A percentile compares a stretch with the other conserved stretches of the same genome.
phyloP scores from a whole-genome alignment of 2,329 filamentous ascomycete genomes.

The Pestalotiopsis sp. region DNA sequence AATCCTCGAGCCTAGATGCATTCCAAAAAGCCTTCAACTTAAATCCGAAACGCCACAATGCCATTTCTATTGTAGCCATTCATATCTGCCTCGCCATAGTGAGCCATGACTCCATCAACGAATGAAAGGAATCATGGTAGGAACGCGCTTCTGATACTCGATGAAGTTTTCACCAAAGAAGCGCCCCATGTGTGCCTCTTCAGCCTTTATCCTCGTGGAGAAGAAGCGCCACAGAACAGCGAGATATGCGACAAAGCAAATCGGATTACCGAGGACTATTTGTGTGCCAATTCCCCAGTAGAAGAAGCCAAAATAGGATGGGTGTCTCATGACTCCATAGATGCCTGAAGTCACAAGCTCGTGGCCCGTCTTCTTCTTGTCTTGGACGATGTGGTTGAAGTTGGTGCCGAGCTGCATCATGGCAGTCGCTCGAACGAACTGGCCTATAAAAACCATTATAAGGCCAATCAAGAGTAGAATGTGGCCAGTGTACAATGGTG shows the following conservation, averaged over 20 bases:
- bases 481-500: constrained; percentile 45
- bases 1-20: not conserved
- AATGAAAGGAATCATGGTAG: constrained; percentile 82
- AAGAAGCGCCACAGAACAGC: constrained; percentile 88
- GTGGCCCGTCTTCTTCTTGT: constrained; percentile 68
- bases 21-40: not conserved
- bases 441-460: constrained; percentile 67
- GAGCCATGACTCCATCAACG: constrained; percentile 16
- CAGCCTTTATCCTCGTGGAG: constrained; percentile 68
- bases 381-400: constrained; percentile 89
- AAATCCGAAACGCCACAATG: not conserved
- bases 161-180: constrained; percentile 89
- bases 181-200: constrained; percentile 75
- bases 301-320: constrained; percentile 97
- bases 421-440: constrained; percentile 75
- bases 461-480: constrained; percentile 61
- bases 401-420: constrained; percentile 89
- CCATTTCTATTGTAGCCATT: not conserved
- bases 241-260: constrained; percentile 77
- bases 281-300: constrained; percentile 98
- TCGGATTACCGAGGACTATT: constrained; percentile 79
- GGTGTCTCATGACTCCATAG: constrained; percentile 78
- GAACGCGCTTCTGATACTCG: constrained; percentile 70
- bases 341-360: constrained; percentile 81
- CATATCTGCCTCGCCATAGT: not conserved